Evolutionary conservation across 1,284 basidiomycete genomes (phyloP), one percentile per base, ranked within the genome.

Genomic region (Quambalaria eucalypti): DNA sequence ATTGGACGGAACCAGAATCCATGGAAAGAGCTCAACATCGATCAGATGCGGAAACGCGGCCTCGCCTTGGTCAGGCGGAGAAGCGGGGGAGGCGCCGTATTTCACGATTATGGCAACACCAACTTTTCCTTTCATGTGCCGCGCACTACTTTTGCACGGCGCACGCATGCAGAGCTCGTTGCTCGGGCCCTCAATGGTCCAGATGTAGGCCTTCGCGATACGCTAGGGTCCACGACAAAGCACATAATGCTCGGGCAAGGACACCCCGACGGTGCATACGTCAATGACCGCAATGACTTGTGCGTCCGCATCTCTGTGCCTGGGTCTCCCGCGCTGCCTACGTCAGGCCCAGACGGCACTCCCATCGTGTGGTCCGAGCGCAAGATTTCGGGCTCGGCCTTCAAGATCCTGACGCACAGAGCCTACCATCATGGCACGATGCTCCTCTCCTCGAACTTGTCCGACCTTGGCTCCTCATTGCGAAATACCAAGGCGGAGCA

Each of bases 401-500:
- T 96, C 79, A 97, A 96, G 78, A 87, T 99, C 57, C 87, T 88
- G 38, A 87, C 85, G 64, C 84, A 85, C 58, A 80, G 95, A 16
- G 90, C 92, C 1, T 98, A 97, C 77, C 93, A 98, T 71, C 95
- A 99, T 72, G 95, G 95, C 0, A 98, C 93, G n/a, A 96, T 99
- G 93, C 82, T 99, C 28, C 87, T 98, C 5, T 56, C 60, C 6
- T 62, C 70, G 1, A 56, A 68, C 23, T 51, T 74, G 2, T 54
- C 51, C 8, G 57, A 57, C 30, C 54, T 74, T 21, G 68, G 66
- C 5, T 60, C 64, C 19, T 59, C 65, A n/a, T 54, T 68, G 31
- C 52, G 57, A 28, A 86, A 87, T 12, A 87, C 89, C 4, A 93
- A 57, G 1, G 12, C 25, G 16, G 87, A 87, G 0, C 78, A 89